Conservation (phyloP, 2,329 filamentous ascomycete species). For the Scortechinia acanthostroma region DNA sequence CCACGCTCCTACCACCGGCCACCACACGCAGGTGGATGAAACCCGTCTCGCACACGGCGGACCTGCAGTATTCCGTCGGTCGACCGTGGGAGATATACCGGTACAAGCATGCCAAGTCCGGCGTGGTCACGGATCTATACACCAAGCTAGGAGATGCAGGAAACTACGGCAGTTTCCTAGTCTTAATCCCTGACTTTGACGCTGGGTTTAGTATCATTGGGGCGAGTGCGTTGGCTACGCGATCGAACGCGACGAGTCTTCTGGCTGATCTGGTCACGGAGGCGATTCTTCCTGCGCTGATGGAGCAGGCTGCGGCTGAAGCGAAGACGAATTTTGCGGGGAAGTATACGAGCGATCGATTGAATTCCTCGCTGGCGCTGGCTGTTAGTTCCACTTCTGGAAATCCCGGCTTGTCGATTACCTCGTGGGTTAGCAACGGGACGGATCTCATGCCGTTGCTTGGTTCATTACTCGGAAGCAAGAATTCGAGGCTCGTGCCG, state of each 20-base stretch:
- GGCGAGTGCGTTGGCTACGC: constrained; percentile 14
- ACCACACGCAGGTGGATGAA: constrained; percentile 29
- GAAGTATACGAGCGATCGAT: constrained; percentile 9
- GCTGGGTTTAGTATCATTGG: constrained; percentile 28
- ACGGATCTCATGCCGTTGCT: no score
- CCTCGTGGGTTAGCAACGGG: not conserved
- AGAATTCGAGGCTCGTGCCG: no score
- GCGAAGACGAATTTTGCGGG: constrained; percentile 13
- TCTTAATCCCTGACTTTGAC: constrained; percentile 31
- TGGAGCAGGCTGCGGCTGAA: constrained; percentile 13
- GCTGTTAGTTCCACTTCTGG: constrained; percentile 6
- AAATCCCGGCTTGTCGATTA: not conserved
- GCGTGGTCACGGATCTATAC: constrained; percentile 21
- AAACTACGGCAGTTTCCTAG: constrained; percentile 24
- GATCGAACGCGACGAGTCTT: constrained; percentile 4
- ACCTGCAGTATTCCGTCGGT: constrained; percentile 25
- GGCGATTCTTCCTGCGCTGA: constrained; percentile 13
- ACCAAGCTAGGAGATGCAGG: constrained; percentile 31
- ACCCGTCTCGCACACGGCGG: constrained; percentile 24
- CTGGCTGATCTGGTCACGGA: constrained; percentile 17
- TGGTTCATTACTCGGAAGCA: no score
- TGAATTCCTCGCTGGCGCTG: constrained; percentile 10
- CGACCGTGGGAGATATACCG: constrained; percentile 31
- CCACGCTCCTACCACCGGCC: constrained; percentile 20
- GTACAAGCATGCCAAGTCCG: constrained; percentile 12